Conservation (phyloP, 805 yeast genomes). For the Komagataella pseudopastoris region DNA sequence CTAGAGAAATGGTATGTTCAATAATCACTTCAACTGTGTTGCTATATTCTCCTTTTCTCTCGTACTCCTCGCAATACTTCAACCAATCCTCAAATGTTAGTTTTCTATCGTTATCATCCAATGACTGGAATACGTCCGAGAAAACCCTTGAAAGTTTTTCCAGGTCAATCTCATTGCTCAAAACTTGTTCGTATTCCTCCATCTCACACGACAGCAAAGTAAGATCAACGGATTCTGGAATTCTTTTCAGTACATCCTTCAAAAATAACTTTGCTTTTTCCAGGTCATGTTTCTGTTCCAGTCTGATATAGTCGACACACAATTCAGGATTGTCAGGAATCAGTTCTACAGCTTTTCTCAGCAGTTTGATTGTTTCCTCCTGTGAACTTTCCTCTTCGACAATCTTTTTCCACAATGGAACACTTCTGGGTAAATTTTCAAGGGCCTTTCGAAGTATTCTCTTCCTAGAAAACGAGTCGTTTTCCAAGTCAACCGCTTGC, state of each 20-base stretch:
- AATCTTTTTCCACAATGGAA: slow-evolving; percentile 54
- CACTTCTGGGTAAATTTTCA: slow-evolving; percentile 44
- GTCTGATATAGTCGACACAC: slow-evolving; percentile 42
- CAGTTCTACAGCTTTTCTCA: slow-evolving; percentile 53
- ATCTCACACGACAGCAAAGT: neutral
- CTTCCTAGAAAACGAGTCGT: slow-evolving; percentile 35
- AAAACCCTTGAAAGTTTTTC: neutral
- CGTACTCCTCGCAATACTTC: neutral
- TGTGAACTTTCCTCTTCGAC: slow-evolving; percentile 44
- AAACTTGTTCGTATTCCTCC: neutral
- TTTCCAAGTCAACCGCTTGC: slow-evolving; percentile 54
- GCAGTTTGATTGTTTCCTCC: slow-evolving; percentile 34
- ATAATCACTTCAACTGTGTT: neutral
- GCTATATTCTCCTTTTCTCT: neutral
- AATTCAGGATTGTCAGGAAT: slow-evolving; percentile 52
- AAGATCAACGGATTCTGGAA: slow-evolving; percentile 5
- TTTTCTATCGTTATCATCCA: too few species aligned
- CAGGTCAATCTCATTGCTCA: neutral
- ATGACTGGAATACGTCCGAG: neutral
- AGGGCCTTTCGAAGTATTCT: slow-evolving; percentile 59
- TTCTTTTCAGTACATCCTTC: slow-evolving; percentile 1
- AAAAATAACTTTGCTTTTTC: neutral
- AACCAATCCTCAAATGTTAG: neutral
- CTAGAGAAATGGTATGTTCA: neutral
- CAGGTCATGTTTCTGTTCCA: neutral